Conservation (phyloP, 2,329 filamentous ascomycete genomes). For the Fonsecaea monophora region DNA sequence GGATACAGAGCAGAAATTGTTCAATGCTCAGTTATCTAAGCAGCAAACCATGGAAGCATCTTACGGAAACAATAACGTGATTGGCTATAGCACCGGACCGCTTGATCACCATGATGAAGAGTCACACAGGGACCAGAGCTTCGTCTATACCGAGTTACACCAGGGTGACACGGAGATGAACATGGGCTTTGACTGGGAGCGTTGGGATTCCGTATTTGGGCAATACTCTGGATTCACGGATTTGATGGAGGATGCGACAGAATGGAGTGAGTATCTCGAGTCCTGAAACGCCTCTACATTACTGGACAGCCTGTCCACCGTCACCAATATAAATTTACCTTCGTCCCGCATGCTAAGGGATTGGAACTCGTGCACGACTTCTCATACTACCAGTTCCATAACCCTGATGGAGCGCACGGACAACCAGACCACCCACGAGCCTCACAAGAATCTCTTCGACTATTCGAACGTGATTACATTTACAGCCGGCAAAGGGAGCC, state of each 20-base stretch:
- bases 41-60: neutral
- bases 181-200: slow-evolving; percentile 57
- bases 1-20: neutral
- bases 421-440: neutral
- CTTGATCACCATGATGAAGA: slow-evolving; percentile 1
- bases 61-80: neutral
- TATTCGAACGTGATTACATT: slow-evolving; percentile 21
- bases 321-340: neutral
- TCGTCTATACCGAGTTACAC: slow-evolving; percentile 3
- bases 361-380: neutral
- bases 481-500: slow-evolving; percentile 1
- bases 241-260: slow-evolving; percentile 36
- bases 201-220: slow-evolving; percentile 58
- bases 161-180: slow-evolving; percentile 31
- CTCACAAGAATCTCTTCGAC: slow-evolving; percentile 12
- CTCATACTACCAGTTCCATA: neutral
- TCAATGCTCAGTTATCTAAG: neutral
- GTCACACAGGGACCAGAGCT: slow-evolving; percentile 10
- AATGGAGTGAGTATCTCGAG: slow-evolving; percentile 27
- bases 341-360: neutral
- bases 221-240: slow-evolving; percentile 46
- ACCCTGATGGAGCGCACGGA: neutral
- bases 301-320: neutral
- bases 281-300: slow-evolving; percentile 7
- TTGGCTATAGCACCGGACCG: slow-evolving; percentile 1